Evolutionary conservation across 1,139 yeast genomes (phyloP).

Genomic region (Debaryomycetaceae sp.): DNA sequence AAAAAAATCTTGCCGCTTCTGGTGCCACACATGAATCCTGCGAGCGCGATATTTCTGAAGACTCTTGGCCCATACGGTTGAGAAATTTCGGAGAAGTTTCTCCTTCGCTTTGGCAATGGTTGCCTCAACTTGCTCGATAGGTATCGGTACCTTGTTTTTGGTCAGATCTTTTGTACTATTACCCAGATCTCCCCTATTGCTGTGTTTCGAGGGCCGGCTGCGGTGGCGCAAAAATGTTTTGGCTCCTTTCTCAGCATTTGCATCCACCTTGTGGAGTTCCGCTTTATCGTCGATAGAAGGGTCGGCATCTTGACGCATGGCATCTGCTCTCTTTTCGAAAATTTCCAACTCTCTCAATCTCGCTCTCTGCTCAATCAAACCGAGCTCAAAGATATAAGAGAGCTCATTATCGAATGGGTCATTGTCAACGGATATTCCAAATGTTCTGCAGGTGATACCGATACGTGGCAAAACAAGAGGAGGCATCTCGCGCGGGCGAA

Average conservation of each 20-base stretch:
- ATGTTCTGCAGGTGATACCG: constrained; percentile 17
- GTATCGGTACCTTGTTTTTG: constrained; percentile 1
- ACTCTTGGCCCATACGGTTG: constrained; percentile 59
- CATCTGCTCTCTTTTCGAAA: constrained; percentile 16
- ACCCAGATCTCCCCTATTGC: constrained; percentile 2
- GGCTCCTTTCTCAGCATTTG: background rate
- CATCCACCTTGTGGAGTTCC: constrained; percentile 4
- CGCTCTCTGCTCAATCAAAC: constrained; percentile 24
- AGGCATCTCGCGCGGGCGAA: constrained; percentile 22
- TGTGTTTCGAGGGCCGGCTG: background rate
- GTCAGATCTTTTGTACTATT: background rate
- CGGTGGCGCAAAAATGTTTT: constrained; percentile 2
- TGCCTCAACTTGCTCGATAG: constrained; percentile 16
- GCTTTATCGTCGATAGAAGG: constrained; percentile 6
- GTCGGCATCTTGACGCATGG: constrained; percentile 6
- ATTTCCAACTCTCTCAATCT: constrained; percentile 18
- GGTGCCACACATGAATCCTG: constrained; percentile 18
- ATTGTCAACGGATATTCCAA: constrained; percentile 29
- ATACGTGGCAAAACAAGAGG: constrained; percentile 23
- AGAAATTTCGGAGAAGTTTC: constrained; percentile 34
- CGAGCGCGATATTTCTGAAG: constrained; percentile 15
- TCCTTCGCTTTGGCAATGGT: constrained; percentile 25
- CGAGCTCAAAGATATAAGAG: constrained; percentile 27
- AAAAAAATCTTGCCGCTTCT: constrained; percentile 20
- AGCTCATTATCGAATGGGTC: constrained; percentile 36